Percentiles rank a stretch among this genome's conserved stretches.
phyloP scores from a whole-genome alignment of 129 eudicot species.

The Rutidosis leptorrhynchoides region DNA sequence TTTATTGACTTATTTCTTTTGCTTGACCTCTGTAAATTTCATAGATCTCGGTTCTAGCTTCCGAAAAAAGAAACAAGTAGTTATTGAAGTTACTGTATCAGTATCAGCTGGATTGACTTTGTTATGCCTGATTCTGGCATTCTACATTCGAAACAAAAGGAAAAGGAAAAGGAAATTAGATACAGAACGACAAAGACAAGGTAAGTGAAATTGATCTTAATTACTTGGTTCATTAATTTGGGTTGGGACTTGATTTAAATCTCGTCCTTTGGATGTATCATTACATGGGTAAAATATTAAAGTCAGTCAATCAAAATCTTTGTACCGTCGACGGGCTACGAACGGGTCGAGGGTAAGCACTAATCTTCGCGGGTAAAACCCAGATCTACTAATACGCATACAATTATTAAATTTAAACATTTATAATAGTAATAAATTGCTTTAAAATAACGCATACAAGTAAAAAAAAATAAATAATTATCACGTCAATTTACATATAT shows the following conservation, averaged over 20 bases:
- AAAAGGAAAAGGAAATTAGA: conserved; percentile 15
- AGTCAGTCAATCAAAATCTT: not conserved
- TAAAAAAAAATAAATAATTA: too few species aligned
- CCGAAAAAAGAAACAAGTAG: not conserved
- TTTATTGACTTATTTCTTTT: not conserved
- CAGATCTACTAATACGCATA: too few species aligned
- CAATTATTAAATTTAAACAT: too few species aligned
- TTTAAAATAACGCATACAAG: too few species aligned
- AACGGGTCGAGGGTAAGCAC: too few species aligned
- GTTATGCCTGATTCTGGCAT: conserved; percentile 12
- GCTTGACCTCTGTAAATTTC: conserved; percentile 4
- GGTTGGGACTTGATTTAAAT: not conserved
- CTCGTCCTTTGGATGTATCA: not conserved
- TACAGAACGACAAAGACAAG: conserved; percentile 8
- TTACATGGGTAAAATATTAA: not conserved
- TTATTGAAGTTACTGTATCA: not conserved
- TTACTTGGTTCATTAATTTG: not conserved
- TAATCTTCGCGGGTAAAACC: too few species aligned
- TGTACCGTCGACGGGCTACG: too few species aligned
- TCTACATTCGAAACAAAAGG: conserved; percentile 10
- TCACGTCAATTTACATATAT: too few species aligned
- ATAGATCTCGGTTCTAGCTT: not conserved
- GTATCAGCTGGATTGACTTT: not conserved
- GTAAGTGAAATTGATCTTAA: conserved; percentile 8
- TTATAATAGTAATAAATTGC: too few species aligned